These are phyloP conservation scores for Neopestalotiopsis sp. DNA, from an alignment of 2,329 filamentous ascomycete genomes.

Conservation along the genomic window DNA sequence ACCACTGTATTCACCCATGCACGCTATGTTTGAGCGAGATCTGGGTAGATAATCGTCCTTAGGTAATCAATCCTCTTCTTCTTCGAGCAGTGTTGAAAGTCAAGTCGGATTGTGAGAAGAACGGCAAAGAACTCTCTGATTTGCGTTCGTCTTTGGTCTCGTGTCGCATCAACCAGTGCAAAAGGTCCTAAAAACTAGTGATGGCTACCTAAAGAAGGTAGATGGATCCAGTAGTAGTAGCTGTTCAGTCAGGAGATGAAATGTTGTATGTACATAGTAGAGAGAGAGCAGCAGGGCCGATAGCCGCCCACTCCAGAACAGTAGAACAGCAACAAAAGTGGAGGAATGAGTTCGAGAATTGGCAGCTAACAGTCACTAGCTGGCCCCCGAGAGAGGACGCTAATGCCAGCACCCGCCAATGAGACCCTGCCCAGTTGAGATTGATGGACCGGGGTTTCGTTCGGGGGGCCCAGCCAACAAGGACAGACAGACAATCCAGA, in stretches of 20 bases:
- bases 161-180: not conserved
- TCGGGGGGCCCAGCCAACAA: too few relatives aligned
- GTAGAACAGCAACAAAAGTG: not conserved
- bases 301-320: not conserved
- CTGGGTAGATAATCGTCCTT: not conserved
- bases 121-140: not conserved
- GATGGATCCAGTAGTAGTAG: not conserved
- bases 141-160: not conserved
- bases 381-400: not conserved
- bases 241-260: not conserved
- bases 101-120: not conserved
- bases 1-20: not conserved
- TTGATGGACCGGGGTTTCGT: not conserved
- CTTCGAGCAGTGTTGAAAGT: not conserved
- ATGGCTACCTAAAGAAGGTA: not conserved
- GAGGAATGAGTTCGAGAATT: not conserved
- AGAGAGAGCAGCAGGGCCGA: not conserved
- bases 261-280: too few relatives aligned
- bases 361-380: conserved; percentile 4
- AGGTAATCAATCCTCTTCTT: not conserved
- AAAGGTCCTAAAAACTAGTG: not conserved
- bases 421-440: conserved; percentile 2
- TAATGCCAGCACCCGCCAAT: conserved; percentile 4
- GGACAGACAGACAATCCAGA: not conserved
- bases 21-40: not conserved